Evolutionary conservation across 192 early-diverging fungal species (phyloP).

Genomic region (Borealophlyctis nickersoniae): DNA sequence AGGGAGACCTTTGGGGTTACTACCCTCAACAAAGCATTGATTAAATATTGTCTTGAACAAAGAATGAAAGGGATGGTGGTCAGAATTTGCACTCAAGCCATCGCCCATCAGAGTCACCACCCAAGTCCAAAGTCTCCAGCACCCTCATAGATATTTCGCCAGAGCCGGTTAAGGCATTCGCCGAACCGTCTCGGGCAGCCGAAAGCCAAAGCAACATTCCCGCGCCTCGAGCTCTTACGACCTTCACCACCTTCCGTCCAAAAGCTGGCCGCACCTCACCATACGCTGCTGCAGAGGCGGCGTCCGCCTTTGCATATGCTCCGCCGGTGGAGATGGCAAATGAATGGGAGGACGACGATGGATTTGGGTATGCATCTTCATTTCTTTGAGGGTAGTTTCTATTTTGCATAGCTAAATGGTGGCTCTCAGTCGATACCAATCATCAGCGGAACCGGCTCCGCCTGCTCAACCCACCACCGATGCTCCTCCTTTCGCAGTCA

Average conservation of each 20-base stretch:
- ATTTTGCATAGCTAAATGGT: too few relatives aligned
- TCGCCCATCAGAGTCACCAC: neutral
- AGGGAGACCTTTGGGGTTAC: too few relatives aligned
- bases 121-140: neutral
- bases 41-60: neutral
- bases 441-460: too few relatives aligned
- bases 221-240: conserved; percentile 6
- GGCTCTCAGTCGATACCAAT: neutral
- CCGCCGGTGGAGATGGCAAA: neutral
- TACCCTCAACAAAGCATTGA: too few relatives aligned
- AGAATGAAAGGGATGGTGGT: neutral
- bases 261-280: conserved; percentile 7
- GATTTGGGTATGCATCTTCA: neutral
- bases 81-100: neutral
- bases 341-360: neutral
- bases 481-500: too few relatives aligned
- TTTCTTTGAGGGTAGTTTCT: too few relatives aligned
- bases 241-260: conserved; percentile 13
- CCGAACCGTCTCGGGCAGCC: neutral
- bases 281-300: conserved; percentile 6
- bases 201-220: neutral
- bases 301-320: conserved; percentile 2
- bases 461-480: neutral
- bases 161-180: neutral
- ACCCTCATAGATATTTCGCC: neutral